Conservation (phyloP, 1,139 yeast genomes). For the Yueomyces sp. region DNA sequence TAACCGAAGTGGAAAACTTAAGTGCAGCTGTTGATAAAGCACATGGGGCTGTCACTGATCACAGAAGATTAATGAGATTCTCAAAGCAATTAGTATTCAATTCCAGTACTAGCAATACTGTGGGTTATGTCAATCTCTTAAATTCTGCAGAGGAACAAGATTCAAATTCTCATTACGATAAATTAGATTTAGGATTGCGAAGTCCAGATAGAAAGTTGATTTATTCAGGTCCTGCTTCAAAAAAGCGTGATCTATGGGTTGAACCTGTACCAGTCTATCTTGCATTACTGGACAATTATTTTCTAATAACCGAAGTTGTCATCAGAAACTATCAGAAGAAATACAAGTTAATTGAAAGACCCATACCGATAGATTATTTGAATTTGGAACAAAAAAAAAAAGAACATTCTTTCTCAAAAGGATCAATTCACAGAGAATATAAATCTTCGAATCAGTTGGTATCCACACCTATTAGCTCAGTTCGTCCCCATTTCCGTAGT, state of each 20-base stretch:
- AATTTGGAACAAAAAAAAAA: conserved; percentile 32
- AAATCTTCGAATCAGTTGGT: conserved; percentile 11
- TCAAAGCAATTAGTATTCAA: conserved; percentile 41
- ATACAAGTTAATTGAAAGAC: conserved; percentile 40
- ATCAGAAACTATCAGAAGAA: conserved; percentile 13
- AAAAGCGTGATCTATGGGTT: conserved; percentile 52
- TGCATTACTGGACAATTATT: conserved; percentile 59
- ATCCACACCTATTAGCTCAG: conserved; percentile 12
- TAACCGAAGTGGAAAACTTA: conserved; percentile 33
- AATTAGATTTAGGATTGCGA: conserved; percentile 36
- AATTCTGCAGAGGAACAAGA: conserved; percentile 16
- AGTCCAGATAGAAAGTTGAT: conserved; percentile 47
- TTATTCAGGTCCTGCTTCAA: conserved; percentile 45
- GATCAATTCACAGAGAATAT: conserved; percentile 4
- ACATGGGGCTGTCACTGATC: conserved; percentile 44
- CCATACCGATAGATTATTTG: conserved; percentile 49
- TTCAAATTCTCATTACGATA: conserved; percentile 20
- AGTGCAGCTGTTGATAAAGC: conserved; percentile 39
- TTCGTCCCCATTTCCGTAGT: conserved; percentile 12
- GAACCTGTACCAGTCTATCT: conserved; percentile 39
- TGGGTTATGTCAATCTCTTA: conserved; percentile 19
- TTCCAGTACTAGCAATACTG: conserved; percentile 22
- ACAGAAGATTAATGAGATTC: conserved; percentile 35
- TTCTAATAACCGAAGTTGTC: conserved; percentile 48
- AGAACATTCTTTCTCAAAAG: not conserved